Base-by-base conservation (phyloP, 2,329 filamentous ascomycete species). In the Epichloe festucae region DNA sequence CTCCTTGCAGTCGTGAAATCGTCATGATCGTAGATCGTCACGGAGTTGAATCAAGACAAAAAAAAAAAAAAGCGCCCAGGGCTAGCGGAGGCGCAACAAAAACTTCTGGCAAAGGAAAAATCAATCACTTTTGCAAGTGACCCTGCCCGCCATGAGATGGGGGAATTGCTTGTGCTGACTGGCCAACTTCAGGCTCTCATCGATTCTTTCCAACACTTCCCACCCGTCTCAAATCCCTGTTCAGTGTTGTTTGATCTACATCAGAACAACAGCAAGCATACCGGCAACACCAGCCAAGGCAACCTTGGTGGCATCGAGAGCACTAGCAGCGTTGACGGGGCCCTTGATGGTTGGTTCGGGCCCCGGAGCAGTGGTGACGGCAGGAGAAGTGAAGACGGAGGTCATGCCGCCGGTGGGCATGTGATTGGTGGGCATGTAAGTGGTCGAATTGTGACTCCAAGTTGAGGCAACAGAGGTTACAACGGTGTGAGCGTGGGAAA, bases 251-350 rank as follows among this genome's bases (percentile, higher is more conserved):
- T n/a, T n/a, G 21, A 5, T 46, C 70, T 77, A 81, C 62, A 81
- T 64, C 52, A 81, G 56, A n/a, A 70, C 73, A 15, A 71, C 71
- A 46, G 69, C 69, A n/a, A 75, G 60, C 57, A 77, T 70, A 50
- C 74, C 76, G 43, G 71, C 71, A 45, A 77, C 59, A 49, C 73
- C 76, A n/a, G 71, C 74, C 40, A 76, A 58, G 36, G 71, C 73
- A 12, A 77, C 60, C 45, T 70, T 68, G 48, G 68, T 65, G 15
- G 70, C 70, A 43, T 70, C 67, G 42, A 78, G 63, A 21, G 68
- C 67, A 23, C 65, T 61, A n/a, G 65, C 75, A 54, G 70, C 73
- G 59, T 65, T 72, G 50, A 62, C 62, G 53, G 69, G 67, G 46
- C 66, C 62, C 41, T 66, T 63, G n/a, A 68, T 61, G 45, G 67